These are phyloP conservation scores for Dipteronia dyeriana DNA, from an alignment of 345 rosid species.

Conservation along the genomic window DNA sequence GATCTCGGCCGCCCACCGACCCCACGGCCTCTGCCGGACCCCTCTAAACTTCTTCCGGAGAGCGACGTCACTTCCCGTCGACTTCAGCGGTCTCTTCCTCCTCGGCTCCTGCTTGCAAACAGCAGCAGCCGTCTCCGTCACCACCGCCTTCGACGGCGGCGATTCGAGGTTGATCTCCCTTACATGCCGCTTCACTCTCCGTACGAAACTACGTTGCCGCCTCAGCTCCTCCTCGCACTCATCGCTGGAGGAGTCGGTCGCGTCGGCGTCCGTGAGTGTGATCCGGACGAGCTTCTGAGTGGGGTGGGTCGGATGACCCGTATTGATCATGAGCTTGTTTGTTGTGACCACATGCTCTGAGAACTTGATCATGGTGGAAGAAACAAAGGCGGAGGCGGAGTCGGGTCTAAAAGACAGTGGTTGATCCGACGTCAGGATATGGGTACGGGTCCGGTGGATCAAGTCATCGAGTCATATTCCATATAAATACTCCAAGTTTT, in stretches of 20 bases:
- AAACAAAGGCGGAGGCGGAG: background rate
- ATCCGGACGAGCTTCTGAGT: constrained; percentile 27
- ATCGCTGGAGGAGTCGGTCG: constrained; percentile 52
- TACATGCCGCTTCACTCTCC: constrained; percentile 45
- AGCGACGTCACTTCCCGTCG: constrained; percentile 14
- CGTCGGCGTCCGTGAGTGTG: constrained; percentile 47
- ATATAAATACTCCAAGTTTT: no score
- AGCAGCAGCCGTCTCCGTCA: background rate
- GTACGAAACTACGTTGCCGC: constrained; percentile 25
- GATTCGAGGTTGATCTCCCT: constrained; percentile 34
- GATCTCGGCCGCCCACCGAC: constrained; percentile 68
- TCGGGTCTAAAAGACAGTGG: no score
- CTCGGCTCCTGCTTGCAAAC: background rate
- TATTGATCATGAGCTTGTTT: background rate
- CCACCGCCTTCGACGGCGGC: background rate
- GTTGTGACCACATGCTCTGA: constrained; percentile 16
- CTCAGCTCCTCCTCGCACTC: constrained; percentile 32
- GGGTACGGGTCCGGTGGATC: background rate
- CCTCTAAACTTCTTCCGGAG: constrained; percentile 46
- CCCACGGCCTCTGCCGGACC: constrained; percentile 69
- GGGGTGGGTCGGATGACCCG: background rate
- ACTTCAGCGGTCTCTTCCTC: constrained; percentile 12
- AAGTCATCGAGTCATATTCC: background rate
- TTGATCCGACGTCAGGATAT: background rate
- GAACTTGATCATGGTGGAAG: background rate